These are phyloP conservation scores for Kluyveromyces aestuarii DNA, from an alignment of 805 yeast genomes.

Conservation along the genomic window DNA sequence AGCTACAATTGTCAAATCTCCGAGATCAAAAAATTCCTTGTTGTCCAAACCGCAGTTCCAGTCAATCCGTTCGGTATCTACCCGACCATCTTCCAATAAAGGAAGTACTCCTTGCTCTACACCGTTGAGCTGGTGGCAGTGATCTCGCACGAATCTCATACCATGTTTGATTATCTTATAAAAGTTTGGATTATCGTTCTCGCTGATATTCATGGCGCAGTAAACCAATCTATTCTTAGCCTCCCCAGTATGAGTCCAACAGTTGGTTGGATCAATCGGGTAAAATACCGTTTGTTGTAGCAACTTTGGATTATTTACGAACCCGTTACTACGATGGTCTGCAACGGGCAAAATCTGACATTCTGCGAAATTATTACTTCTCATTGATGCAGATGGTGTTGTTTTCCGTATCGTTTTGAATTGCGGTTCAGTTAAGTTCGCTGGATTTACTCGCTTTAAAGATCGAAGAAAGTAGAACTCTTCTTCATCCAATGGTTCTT, in stretches of 20 bases:
- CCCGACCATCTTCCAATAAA: background rate
- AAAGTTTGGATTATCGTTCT: background rate
- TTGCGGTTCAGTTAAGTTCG: background rate
- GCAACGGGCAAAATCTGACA: background rate
- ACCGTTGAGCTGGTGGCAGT: too few species aligned
- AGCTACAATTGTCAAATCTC: slow-evolving; percentile 1
- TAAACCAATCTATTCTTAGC: background rate
- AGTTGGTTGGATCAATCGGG: background rate
- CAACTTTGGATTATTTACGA: slow-evolving; percentile 1
- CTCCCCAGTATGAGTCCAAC: slow-evolving; percentile 1
- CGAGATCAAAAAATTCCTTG: background rate
- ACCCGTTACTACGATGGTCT: background rate
- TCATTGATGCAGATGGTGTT: background rate
- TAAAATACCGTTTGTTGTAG: background rate
- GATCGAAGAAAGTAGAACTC: background rate
- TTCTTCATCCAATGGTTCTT: background rate
- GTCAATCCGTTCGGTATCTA: background rate
- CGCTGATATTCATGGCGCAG: background rate
- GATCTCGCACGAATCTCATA: background rate
- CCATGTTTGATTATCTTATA: slow-evolving; percentile 1
- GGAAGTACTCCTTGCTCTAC: too few species aligned
- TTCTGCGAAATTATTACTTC: background rate
- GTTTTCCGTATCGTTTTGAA: background rate
- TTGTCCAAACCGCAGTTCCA: background rate
- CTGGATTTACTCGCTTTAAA: background rate